Percentiles rank a stretch among this genome's conserved stretches.
Evolutionary conservation across 345 rosid genomes (phyloP).

Genomic region (Melaleuca quinquenervia): DNA sequence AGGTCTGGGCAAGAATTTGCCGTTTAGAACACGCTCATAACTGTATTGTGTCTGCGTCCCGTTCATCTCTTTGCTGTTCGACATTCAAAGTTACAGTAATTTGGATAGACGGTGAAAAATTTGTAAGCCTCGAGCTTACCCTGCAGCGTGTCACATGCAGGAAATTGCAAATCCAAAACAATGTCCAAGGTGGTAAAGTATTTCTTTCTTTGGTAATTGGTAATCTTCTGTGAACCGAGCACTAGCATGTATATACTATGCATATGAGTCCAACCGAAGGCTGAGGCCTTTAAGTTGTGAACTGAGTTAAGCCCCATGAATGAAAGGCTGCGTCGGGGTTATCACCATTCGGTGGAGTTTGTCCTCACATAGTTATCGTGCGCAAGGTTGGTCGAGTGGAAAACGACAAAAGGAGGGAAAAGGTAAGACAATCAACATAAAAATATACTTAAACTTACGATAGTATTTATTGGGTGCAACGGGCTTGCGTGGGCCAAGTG

Average conservation of each 20-base stretch:
- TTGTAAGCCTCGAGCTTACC: background rate
- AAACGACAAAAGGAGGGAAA: background rate
- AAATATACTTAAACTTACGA: background rate
- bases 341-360: background rate
- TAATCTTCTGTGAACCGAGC: background rate
- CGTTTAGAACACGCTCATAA: background rate
- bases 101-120: background rate
- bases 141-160: background rate
- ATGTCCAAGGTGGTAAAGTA: background rate
- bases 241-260: background rate
- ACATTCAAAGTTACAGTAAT: background rate
- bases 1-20: background rate
- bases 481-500: background rate
- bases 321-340: background rate
- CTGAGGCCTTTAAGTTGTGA: background rate
- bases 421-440: background rate
- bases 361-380: background rate
- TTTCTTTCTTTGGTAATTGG: background rate
- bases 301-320: background rate
- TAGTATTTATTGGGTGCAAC: background rate
- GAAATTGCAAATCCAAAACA: background rate
- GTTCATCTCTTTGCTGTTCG: background rate
- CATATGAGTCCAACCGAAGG: background rate
- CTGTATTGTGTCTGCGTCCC: background rate
- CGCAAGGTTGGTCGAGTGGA: background rate